Conservation (phyloP, 331 rosid species). For the Telfairia occidentalis region DNA sequence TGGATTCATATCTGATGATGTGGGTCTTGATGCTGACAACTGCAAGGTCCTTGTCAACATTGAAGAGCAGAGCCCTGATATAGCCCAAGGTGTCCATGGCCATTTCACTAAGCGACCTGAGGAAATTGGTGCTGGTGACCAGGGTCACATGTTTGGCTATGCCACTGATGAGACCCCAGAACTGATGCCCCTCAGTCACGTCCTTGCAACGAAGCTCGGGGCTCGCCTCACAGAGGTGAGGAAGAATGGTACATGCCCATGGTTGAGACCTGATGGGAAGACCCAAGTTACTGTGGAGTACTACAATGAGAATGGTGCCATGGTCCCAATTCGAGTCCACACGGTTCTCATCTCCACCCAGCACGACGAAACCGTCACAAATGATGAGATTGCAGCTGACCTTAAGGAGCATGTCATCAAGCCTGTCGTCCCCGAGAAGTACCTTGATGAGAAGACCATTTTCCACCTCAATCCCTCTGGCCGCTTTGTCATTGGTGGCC, state of each 20-base stretch:
- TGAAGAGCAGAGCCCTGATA: conserved; percentile 13
- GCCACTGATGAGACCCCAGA: conserved; percentile 10
- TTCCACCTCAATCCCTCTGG: conserved; percentile 17
- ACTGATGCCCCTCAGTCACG: conserved; percentile 9
- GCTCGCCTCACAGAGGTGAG: conserved; percentile 11
- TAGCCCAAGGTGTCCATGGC: conserved; percentile 13
- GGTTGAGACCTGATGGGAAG: conserved; percentile 14
- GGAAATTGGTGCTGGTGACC: conserved; percentile 16
- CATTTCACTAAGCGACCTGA: conserved; percentile 12
- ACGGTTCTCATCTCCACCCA: conserved; percentile 13
- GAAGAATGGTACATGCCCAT: conserved; percentile 7
- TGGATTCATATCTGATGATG: conserved; percentile 8
- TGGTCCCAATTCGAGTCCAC: conserved; percentile 10
- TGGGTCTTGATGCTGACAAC: conserved; percentile 10
- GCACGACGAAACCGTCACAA: conserved; percentile 8
- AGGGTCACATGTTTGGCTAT: conserved; percentile 14
- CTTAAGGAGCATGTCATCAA: conserved; percentile 12
- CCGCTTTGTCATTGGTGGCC: conserved; percentile 11
- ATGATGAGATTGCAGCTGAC: conserved; percentile 13
- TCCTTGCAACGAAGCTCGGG: conserved; percentile 9
- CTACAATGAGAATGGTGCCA: conserved; percentile 5
- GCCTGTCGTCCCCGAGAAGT: conserved; percentile 14
- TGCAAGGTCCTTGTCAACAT: conserved; percentile 12
- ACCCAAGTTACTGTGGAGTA: conserved; percentile 15
- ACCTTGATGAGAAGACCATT: conserved; percentile 12